Evolutionary conservation across 345 rosid genomes (phyloP).

Genomic region (Raphanus sativus): DNA sequence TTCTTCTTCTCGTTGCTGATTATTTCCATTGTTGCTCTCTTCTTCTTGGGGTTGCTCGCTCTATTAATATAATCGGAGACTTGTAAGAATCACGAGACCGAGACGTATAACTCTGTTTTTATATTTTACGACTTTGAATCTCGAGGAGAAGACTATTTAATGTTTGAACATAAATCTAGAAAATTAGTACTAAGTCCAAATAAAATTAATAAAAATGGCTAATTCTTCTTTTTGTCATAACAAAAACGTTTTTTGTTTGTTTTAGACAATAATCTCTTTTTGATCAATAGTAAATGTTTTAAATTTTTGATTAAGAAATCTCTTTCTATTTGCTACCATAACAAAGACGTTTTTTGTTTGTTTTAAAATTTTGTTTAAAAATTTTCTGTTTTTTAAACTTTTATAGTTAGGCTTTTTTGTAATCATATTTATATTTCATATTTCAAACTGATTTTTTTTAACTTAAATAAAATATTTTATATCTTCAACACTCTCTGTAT

Average conservation of each 20-base stretch:
- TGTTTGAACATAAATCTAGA: neutral
- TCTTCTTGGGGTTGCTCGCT: neutral
- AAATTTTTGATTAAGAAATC: neutral
- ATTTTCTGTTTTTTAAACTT: too few relatives aligned
- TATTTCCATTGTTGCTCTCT: slow-evolving; percentile 22
- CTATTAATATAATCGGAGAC: neutral
- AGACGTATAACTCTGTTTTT: neutral
- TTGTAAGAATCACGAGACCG: slow-evolving; percentile 9
- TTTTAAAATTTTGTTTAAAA: too few relatives aligned
- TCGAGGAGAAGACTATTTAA: slow-evolving; percentile 2
- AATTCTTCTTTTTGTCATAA: too few relatives aligned
- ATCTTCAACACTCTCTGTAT: too few relatives aligned
- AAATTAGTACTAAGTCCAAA: neutral
- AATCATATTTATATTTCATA: too few relatives aligned
- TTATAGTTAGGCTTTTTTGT: too few relatives aligned
- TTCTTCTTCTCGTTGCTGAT: slow-evolving; percentile 27
- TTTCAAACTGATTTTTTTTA: too few relatives aligned
- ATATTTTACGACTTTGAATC: slow-evolving; percentile 1
- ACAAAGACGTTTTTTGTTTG: too few relatives aligned
- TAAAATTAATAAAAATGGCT: neutral
- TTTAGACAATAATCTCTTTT: neutral
- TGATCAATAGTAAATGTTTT: neutral
- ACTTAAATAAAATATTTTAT: too few relatives aligned
- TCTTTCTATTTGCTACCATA: neutral
- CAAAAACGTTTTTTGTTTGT: too few relatives aligned